Percentiles rank a stretch among this genome's conserved stretches.
Conservation (phyloP, 148 eudicot genomes). For the Spergularia bocconei region DNA sequence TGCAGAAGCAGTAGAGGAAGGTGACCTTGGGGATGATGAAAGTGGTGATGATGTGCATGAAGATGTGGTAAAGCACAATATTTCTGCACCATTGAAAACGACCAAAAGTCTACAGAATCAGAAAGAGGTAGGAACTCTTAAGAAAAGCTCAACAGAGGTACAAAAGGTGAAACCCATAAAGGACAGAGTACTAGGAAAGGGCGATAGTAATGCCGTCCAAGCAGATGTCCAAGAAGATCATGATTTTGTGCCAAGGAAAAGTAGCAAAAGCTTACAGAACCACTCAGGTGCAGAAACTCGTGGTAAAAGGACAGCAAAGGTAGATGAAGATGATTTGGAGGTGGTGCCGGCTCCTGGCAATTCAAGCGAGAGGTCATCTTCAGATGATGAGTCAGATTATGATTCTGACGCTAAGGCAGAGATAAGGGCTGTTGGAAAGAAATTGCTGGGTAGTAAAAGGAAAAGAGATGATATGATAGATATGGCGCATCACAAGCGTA, state of each 20-base stretch:
- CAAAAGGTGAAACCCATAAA: slow-evolving; percentile 53
- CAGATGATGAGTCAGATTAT: slow-evolving; percentile 72
- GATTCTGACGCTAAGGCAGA: slow-evolving; percentile 70
- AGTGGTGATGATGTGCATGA: slow-evolving; percentile 55
- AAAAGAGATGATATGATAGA: slow-evolving; percentile 64
- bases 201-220: slow-evolving; percentile 56
- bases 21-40: slow-evolving; percentile 25
- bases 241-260: slow-evolving; percentile 23
- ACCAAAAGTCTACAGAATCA: slow-evolving; percentile 21
- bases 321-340: slow-evolving; percentile 63
- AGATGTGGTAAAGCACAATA: slow-evolving; percentile 30
- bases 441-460: slow-evolving; percentile 66
- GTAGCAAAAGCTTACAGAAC: slow-evolving; percentile 20
- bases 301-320: slow-evolving; percentile 33
- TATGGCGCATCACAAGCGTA: slow-evolving; percentile 80
- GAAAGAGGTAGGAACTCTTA: slow-evolving; percentile 5
- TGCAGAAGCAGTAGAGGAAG: slow-evolving; percentile 57
- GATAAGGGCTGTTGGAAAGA: slow-evolving; percentile 74
- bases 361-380: slow-evolving; percentile 76
- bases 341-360: slow-evolving; percentile 78
- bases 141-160: slow-evolving; percentile 34
- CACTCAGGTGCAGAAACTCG: slow-evolving; percentile 7
- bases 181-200: slow-evolving; percentile 38
- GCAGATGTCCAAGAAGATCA: slow-evolving; percentile 33
- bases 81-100: slow-evolving; percentile 25